These are phyloP conservation scores for Fusarium compactum DNA, from an alignment of 2,329 filamentous ascomycete species.

Conservation along the genomic window DNA sequence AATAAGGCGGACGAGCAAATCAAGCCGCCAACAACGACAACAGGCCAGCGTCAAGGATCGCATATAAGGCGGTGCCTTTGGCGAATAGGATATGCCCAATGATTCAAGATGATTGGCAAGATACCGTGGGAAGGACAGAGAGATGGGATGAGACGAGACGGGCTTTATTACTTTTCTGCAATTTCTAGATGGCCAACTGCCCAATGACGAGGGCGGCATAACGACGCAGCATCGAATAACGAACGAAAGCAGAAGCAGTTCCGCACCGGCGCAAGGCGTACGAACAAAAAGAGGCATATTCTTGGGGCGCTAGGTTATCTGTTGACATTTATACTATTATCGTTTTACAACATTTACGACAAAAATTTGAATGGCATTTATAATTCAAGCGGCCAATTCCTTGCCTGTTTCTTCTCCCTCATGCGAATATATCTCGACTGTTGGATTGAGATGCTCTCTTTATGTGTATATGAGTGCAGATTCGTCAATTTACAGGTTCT, in stretches of 20 bases:
- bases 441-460: not conserved
- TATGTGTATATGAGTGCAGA: not conserved
- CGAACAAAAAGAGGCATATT: slow-evolving; percentile 54
- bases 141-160: slow-evolving; percentile 26
- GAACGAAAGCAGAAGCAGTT: slow-evolving; percentile 51
- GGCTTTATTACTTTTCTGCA: slow-evolving; percentile 45
- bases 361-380: slow-evolving; percentile 33
- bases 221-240: slow-evolving; percentile 52
- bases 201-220: slow-evolving; percentile 47
- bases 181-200: slow-evolving; percentile 47
- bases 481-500: not conserved
- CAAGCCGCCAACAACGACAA: slow-evolving; percentile 30
- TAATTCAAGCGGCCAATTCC: slow-evolving; percentile 10
- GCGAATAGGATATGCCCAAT: slow-evolving; percentile 40
- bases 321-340: slow-evolving; percentile 53
- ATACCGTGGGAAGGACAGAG: slow-evolving; percentile 40
- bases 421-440: slow-evolving; percentile 16
- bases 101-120: slow-evolving; percentile 43
- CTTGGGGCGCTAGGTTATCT: slow-evolving; percentile 54
- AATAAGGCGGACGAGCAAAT: slow-evolving; percentile 29
- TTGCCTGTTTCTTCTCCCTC: not conserved
- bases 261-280: slow-evolving; percentile 57
- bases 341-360: slow-evolving; percentile 41
- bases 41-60: slow-evolving; percentile 33
- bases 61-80: slow-evolving; percentile 41